phyloP scores from a whole-genome alignment of 495 filamentous ascomycete species.

The Neurospora sp. region DNA sequence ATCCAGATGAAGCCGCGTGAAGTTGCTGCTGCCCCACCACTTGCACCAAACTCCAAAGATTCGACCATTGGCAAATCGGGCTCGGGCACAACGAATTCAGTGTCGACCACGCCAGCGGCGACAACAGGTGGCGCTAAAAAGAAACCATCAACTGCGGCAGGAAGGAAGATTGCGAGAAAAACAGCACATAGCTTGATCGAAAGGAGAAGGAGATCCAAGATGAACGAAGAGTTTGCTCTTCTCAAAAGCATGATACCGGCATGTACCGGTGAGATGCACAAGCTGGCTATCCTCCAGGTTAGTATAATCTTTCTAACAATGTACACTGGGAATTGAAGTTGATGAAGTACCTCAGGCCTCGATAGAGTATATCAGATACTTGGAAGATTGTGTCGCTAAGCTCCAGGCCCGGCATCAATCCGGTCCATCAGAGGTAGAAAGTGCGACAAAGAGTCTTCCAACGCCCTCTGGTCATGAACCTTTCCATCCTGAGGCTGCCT shows the following conservation, averaged over 20 bases:
- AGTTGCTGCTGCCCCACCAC: slow-evolving; percentile 22
- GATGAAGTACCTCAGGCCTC: slow-evolving; percentile 51
- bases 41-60: slow-evolving; percentile 5
- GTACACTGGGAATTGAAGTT: slow-evolving; percentile 1
- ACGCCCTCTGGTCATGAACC: slow-evolving; percentile 15
- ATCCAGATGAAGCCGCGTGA: slow-evolving; percentile 87
- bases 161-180: slow-evolving; percentile 87
- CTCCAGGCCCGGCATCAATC: slow-evolving; percentile 52
- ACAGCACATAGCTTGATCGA: slow-evolving; percentile 96
- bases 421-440: slow-evolving; percentile 6
- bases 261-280: slow-evolving; percentile 92
- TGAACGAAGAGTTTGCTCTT: slow-evolving; percentile 96
- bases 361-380: slow-evolving; percentile 93
- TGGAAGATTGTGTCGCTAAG: slow-evolving; percentile 78
- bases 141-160: slow-evolving; percentile 63
- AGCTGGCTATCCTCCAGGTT: slow-evolving; percentile 92
- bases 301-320: slow-evolving; percentile 8
- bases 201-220: slow-evolving; percentile 81
- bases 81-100: slow-evolving; percentile 2
- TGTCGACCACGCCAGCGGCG: slow-evolving; percentile 23
- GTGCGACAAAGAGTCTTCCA: slow-evolving; percentile 12
- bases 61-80: neutral
- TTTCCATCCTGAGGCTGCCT: slow-evolving; percentile 15
- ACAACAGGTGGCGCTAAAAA: slow-evolving; percentile 46
- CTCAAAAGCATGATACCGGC: slow-evolving; percentile 95